These are phyloP conservation scores for Platanus orientalis DNA, from an alignment of 164 flowering plant genomes.

Conservation along the genomic window DNA sequence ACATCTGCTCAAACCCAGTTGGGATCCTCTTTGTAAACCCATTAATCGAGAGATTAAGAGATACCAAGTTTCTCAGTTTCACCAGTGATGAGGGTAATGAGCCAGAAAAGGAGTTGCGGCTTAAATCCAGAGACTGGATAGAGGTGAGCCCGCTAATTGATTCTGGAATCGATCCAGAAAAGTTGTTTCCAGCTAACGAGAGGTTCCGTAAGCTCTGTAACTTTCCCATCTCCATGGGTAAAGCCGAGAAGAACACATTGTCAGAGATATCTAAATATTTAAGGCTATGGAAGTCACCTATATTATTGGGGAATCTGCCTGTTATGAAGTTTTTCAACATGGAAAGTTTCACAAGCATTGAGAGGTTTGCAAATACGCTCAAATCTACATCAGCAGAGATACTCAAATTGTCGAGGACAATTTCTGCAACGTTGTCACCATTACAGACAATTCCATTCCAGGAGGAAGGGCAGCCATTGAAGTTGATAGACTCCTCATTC, in stretches of 20 bases:
- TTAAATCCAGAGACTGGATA: constrained; percentile 66
- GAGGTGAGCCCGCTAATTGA: constrained; percentile 58
- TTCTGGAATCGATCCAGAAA: constrained; percentile 76
- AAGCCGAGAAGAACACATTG: constrained; percentile 56
- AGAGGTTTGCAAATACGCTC: constrained; percentile 73
- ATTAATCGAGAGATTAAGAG: constrained; percentile 74
- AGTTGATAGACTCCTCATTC: constrained; percentile 94
- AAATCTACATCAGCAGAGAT: constrained; percentile 78
- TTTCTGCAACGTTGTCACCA: constrained; percentile 76
- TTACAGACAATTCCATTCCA: constrained; percentile 97
- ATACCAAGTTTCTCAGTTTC: constrained; percentile 43
- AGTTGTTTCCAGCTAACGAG: constrained; percentile 80
- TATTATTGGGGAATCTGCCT: constrained; percentile 53
- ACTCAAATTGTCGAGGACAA: constrained; percentile 62
- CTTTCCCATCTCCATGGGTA: constrained; percentile 65
- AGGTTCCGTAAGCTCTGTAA: constrained; percentile 59
- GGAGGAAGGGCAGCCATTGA: constrained; percentile 92
- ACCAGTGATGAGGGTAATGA: constrained; percentile 56
- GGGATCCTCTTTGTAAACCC: constrained; percentile 56
- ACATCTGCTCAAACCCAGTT: constrained; percentile 56
- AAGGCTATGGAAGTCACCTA: constrained; percentile 54
- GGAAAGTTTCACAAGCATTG: constrained; percentile 82
- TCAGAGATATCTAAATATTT: constrained; percentile 71
- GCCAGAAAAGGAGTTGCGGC: constrained; percentile 81
- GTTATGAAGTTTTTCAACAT: constrained; percentile 77